Evolutionary conservation across 345 rosid species (phyloP).

Genomic region (Eucalyptus leucophloia): DNA sequence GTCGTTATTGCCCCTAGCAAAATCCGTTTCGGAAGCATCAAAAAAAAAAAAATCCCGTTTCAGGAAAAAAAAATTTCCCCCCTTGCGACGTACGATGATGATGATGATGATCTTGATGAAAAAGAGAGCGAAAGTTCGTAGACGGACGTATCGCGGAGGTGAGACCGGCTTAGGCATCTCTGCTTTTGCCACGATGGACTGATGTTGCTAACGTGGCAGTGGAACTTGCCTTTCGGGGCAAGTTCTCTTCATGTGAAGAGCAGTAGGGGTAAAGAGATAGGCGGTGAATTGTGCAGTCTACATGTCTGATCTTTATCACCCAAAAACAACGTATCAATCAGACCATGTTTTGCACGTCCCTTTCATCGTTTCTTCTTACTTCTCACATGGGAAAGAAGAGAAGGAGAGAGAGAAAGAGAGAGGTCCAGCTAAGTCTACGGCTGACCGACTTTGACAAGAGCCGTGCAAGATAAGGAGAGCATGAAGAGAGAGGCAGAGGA

Average conservation of each 20-base stretch:
- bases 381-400: background rate
- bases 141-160: background rate
- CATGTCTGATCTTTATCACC: background rate
- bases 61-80: background rate
- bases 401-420: background rate
- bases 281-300: background rate
- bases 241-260: background rate
- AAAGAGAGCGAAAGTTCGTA: background rate
- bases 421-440: conserved; percentile 57
- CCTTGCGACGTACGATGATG: background rate
- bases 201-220: background rate
- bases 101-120: background rate
- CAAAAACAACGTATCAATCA: background rate
- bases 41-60: too few species aligned
- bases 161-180: background rate
- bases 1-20: background rate
- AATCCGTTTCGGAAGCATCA: too few species aligned
- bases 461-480: conserved; percentile 23
- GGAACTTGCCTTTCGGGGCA: background rate
- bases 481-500: background rate
- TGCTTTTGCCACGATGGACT: background rate
- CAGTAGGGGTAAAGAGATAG: background rate
- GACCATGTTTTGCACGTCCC: background rate
- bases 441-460: conserved; percentile 48
- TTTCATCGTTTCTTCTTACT: background rate